Conservation (phyloP, 2,329 filamentous ascomycete genomes). For the Tolypocladium cylindrosporum region DNA sequence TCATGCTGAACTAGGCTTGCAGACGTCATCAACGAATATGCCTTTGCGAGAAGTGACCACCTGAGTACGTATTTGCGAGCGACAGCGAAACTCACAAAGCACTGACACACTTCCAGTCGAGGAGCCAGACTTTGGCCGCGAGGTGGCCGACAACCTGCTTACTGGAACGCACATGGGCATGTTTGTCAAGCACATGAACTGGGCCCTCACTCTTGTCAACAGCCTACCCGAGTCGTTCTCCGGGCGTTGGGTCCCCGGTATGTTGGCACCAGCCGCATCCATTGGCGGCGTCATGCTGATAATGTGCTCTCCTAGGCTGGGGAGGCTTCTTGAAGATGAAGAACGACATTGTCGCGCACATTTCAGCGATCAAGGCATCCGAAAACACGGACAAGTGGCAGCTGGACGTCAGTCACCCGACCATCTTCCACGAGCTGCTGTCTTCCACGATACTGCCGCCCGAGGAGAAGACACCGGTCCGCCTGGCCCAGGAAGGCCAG, state of each 20-base stretch:
- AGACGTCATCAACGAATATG: constrained; percentile 31
- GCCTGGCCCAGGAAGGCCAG: constrained; percentile 28
- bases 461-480: constrained; percentile 21
- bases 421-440: constrained; percentile 25
- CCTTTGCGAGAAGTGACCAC: constrained; percentile 24
- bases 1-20: background rate
- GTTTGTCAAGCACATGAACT: constrained; percentile 24
- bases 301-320: constrained; percentile 18
- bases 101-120: constrained; percentile 15
- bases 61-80: constrained; percentile 10
- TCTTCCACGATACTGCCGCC: constrained; percentile 19
- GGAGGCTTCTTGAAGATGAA: constrained; percentile 28
- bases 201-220: constrained; percentile 24
- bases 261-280: constrained; percentile 5
- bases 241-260: constrained; percentile 21
- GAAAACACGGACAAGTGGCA: constrained; percentile 22
- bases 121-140: constrained; percentile 21
- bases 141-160: constrained; percentile 24
- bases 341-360: constrained; percentile 24
- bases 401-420: constrained; percentile 21
- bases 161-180: constrained; percentile 27
- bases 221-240: constrained; percentile 24
- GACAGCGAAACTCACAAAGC: background rate
- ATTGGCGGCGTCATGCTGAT: constrained; percentile 4
- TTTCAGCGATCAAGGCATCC: constrained; percentile 22